Evolutionary conservation across 108 stramenopile species (phyloP).

Genomic region (Discostella stelligeroides): DNA sequence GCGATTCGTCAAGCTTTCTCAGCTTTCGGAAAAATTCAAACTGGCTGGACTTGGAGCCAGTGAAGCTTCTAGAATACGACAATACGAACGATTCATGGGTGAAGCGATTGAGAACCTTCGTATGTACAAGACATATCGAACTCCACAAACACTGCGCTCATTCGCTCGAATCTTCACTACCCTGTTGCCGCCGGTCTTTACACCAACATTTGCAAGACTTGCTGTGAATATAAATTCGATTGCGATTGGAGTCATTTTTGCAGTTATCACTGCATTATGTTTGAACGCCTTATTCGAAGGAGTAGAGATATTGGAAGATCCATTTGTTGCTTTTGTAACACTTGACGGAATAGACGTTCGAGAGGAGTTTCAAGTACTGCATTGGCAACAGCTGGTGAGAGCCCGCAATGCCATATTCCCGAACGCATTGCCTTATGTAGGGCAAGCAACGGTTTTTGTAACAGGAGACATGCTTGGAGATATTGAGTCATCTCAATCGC

Average conservation of each 20-base stretch:
- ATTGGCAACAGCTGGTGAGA: slow-evolving; percentile 55
- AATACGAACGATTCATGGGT: slow-evolving; percentile 66
- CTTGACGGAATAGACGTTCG: slow-evolving; percentile 69
- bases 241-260: slow-evolving; percentile 66
- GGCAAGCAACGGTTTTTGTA: slow-evolving; percentile 18
- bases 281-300: slow-evolving; percentile 76
- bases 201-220: slow-evolving; percentile 74
- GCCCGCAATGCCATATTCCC: slow-evolving; percentile 51
- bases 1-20: slow-evolving; percentile 43
- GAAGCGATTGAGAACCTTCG: slow-evolving; percentile 60
- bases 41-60: slow-evolving; percentile 61
- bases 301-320: slow-evolving; percentile 78
- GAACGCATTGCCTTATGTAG: slow-evolving; percentile 42
- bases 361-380: slow-evolving; percentile 49
- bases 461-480: slow-evolving; percentile 8
- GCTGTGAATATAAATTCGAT: slow-evolving; percentile 58
- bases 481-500: not conserved
- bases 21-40: slow-evolving; percentile 61
- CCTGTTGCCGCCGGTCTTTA: slow-evolving; percentile 70
- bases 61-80: slow-evolving; percentile 75
- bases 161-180: slow-evolving; percentile 73
- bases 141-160: slow-evolving; percentile 74
- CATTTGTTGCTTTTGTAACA: slow-evolving; percentile 59
- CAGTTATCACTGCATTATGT: slow-evolving; percentile 65
- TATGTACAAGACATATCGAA: slow-evolving; percentile 79